A percentile compares a stretch with the other conserved stretches of the same genome.
Evolutionary conservation across 2,329 filamentous ascomycete genomes (phyloP).

Genomic region (Trichophyton benhamiae): DNA sequence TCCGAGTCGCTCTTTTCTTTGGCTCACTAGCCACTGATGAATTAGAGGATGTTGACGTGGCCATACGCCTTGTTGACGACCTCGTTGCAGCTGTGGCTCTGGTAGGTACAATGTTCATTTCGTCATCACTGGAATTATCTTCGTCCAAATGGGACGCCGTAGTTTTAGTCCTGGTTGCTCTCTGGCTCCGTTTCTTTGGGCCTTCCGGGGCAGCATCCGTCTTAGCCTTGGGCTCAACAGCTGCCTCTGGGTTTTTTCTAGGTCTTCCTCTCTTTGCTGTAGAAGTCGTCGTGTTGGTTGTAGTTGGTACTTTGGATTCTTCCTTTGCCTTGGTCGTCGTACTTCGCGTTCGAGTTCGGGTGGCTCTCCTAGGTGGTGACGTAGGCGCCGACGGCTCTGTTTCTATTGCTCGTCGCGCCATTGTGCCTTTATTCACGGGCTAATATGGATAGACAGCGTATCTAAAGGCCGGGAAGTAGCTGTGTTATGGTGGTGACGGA

Average conservation of each 20-base stretch:
- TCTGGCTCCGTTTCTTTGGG: conserved; percentile 3
- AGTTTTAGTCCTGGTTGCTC: conserved; percentile 5
- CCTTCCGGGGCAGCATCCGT: background rate
- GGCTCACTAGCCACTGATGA: background rate
- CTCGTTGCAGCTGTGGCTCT: background rate
- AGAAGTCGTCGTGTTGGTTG: background rate
- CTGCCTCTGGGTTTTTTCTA: conserved; percentile 7
- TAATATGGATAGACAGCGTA: too few relatives aligned
- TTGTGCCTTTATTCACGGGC: background rate
- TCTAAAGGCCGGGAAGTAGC: too few relatives aligned
- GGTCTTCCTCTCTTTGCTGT: conserved; percentile 12
- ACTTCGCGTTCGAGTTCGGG: conserved; percentile 12
- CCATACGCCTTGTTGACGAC: background rate
- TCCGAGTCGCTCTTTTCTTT: background rate
- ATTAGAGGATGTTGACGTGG: background rate
- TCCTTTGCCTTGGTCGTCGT: background rate
- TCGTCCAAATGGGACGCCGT: background rate
- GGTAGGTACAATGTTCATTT: conserved; percentile 13
- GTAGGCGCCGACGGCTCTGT: background rate
- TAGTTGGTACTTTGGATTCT: background rate
- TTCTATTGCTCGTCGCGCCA: conserved; percentile 11
- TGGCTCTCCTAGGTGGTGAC: conserved; percentile 13
- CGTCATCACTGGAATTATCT: conserved; percentile 13
- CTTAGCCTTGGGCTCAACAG: background rate
- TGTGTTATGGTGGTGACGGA: too few relatives aligned